A percentile compares a stretch with the other conserved stretches of the same genome.
These are phyloP conservation scores for Vaccinium darrowii DNA, from an alignment of 148 eudicot species.

Conservation along the genomic window DNA sequence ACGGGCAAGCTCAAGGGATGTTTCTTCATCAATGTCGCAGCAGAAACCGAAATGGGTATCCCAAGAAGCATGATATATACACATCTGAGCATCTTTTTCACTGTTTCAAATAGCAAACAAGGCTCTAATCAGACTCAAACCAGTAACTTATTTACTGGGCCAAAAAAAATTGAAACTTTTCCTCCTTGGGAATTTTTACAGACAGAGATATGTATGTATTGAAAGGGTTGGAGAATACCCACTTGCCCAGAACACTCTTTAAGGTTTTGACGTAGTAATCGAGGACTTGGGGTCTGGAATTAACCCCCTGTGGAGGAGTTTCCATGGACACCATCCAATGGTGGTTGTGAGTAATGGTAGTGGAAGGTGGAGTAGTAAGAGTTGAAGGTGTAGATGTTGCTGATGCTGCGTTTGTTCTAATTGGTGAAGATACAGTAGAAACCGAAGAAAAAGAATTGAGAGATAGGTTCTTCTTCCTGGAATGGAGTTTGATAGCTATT, in stretches of 20 bases:
- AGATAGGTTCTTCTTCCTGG: not conserved
- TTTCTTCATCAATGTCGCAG: conserved; percentile 56
- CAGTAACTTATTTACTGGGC: not conserved
- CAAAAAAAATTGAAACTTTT: not conserved
- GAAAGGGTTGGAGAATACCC: conserved; percentile 9
- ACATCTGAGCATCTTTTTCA: conserved; percentile 65
- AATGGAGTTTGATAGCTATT: conserved; percentile 4
- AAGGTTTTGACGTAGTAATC: conserved; percentile 63
- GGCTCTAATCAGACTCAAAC: conserved; percentile 1
- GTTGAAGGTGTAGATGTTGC: conserved; percentile 10
- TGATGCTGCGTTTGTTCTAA: conserved; percentile 21
- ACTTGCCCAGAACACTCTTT: conserved; percentile 56
- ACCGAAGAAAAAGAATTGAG: not conserved
- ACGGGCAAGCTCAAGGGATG: conserved; percentile 52
- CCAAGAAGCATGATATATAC: conserved; percentile 72
- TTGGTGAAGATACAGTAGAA: not conserved
- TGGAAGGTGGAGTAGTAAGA: conserved; percentile 8
- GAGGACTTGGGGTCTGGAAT: conserved; percentile 39
- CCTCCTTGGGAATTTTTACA: not conserved
- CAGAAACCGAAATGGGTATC: conserved; percentile 66
- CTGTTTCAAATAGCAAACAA: conserved; percentile 29
- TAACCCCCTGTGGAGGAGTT: conserved; percentile 37
- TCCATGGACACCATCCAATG: conserved; percentile 67
- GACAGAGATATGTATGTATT: not conserved
- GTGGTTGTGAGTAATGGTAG: conserved; percentile 18